Base-by-base conservation (phyloP, 1,284 basidiomycete genomes). In the Apiotrichum sp. region DNA sequence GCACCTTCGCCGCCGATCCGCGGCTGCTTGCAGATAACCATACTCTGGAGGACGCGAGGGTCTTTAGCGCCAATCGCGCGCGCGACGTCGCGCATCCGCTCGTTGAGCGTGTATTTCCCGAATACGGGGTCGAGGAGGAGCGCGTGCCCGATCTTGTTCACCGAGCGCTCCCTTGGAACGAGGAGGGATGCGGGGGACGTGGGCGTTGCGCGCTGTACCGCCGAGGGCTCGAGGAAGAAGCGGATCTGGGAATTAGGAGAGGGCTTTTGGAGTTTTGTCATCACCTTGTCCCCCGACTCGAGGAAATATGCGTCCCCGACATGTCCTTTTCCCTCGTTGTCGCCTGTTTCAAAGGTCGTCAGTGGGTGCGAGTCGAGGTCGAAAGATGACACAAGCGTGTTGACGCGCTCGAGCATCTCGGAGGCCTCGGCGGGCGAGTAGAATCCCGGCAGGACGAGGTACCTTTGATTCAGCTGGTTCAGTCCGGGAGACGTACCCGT, bases 21-120 rank as follows among this genome's bases (percentile, higher is more conserved):
- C 2, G 87, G 84, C 69, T 93, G 89, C 73, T 95, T 93, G 67
- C 85, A 89, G 55, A 95, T 93, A 29, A 97, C 81, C 95, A 98
- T 98, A 14, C 87, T 89, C 73, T 98, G 95, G 52, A 98, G 78
- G 4, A 92, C 91, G 85, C 67, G 82, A 10, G 93, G 93, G 73
- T 91, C 86, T 59, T 80, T 80, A 6, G 10, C 7, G 13, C 22
- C 40, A 9, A 50, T 42, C 22, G 2, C 39, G 70, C 95, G 89
- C 2, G 86, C 90, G 2, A 95, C 72, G 3, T 78, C 71, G 61
- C 80, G 82, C 73, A 89, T 81, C 8, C 49, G 49, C 5, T 16
- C 49, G 38, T 35, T 41, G 34, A 93, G 76, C 0, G 90, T 93
- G 13, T 87, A 84, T 61, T 79, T 80, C 6, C 84, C 80, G 70